Evolutionary conservation across 1,284 basidiomycete genomes (phyloP).

Genomic region (Rhizoctonia solani): DNA sequence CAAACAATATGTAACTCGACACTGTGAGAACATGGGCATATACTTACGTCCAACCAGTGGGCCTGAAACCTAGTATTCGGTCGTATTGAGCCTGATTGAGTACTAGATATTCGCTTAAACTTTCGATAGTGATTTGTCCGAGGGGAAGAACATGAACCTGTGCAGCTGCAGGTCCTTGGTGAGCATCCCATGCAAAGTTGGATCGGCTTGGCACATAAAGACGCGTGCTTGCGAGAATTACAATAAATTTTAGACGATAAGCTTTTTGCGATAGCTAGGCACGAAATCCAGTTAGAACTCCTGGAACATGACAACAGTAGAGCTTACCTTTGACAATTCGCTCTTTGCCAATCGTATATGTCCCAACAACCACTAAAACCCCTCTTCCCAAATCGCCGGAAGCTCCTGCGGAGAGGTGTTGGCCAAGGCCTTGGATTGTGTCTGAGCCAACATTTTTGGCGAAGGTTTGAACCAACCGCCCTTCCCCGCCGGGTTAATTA

Average conservation of each 20-base stretch:
- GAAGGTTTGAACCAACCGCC: constrained; percentile 20
- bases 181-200: constrained; percentile 78
- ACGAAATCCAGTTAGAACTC: not conserved
- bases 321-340: constrained; percentile 86
- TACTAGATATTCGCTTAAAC: constrained; percentile 76
- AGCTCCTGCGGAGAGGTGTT: not conserved
- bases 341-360: constrained; percentile 97
- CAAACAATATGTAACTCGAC: constrained; percentile 22
- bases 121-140: constrained; percentile 75
- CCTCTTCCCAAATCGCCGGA: not conserved
- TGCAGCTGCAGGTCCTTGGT: constrained; percentile 74
- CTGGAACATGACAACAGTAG: not conserved
- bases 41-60: constrained; percentile 91
- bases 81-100: constrained; percentile 75
- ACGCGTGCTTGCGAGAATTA: constrained; percentile 81
- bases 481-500: not conserved
- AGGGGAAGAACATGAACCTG: constrained; percentile 88
- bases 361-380: constrained; percentile 86
- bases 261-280: constrained; percentile 78
- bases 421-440: not conserved
- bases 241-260: constrained; percentile 89
- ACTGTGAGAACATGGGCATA: not conserved
- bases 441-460: not conserved
- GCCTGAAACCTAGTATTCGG: constrained; percentile 81
- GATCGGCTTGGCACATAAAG: constrained; percentile 78